These are phyloP conservation scores for Combretum micranthum DNA, from an alignment of 345 rosid species.

Conservation along the genomic window DNA sequence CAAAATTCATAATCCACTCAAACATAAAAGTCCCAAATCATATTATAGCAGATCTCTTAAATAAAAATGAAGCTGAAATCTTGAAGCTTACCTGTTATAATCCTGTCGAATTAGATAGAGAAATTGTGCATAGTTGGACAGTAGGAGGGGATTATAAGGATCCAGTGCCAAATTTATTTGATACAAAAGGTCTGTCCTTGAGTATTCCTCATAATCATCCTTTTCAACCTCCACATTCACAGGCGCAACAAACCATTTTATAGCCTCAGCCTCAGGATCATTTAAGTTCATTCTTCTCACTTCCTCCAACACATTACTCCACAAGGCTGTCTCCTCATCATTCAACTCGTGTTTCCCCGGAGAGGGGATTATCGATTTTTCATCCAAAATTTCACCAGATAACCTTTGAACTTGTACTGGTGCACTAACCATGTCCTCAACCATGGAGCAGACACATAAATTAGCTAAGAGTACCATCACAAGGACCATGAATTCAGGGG, in stretches of 20 bases:
- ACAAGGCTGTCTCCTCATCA: constrained; percentile 31
- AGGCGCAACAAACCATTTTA: constrained; percentile 27
- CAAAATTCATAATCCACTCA: not conserved
- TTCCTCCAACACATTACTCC: constrained; percentile 49
- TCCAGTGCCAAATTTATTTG: constrained; percentile 52
- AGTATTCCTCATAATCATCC: constrained; percentile 36
- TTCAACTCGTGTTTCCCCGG: constrained; percentile 9
- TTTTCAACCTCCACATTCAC: constrained; percentile 31
- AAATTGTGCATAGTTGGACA: constrained; percentile 69
- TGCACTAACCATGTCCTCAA: constrained; percentile 13
- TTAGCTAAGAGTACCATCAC: constrained; percentile 68
- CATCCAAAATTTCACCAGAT: not conserved
- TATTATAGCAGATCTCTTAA: not conserved
- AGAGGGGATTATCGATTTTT: not conserved
- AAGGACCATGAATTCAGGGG: constrained; percentile 69
- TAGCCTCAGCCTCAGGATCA: constrained; percentile 30
- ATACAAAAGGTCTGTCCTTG: constrained; percentile 46
- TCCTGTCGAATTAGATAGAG: constrained; percentile 45
- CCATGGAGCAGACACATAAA: constrained; percentile 57
- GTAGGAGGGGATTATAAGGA: constrained; percentile 50
- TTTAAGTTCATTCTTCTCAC: constrained; percentile 31
- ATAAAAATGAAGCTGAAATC: not conserved
- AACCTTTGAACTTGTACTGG: not conserved
- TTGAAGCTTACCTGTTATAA: constrained; percentile 44
- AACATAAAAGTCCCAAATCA: not conserved